Evolutionary conservation across 2,329 filamentous ascomycete species (phyloP).

Genomic region (Leptodontidium sp.): DNA sequence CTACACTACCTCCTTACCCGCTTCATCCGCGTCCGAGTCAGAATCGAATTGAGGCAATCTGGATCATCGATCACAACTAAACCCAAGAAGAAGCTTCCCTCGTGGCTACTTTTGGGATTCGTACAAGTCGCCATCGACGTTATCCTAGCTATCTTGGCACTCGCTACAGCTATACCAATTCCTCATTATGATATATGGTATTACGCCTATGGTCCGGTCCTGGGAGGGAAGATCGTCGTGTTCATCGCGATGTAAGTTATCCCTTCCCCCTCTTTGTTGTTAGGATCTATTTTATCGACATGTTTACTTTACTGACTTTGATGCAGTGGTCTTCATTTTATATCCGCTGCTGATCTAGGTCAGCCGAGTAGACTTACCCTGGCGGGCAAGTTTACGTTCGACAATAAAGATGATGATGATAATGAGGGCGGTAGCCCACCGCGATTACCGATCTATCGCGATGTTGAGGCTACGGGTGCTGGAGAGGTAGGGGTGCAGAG

Average conservation of each 20-base stretch:
- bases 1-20: slow-evolving; percentile 8
- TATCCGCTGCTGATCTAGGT: slow-evolving; percentile 8
- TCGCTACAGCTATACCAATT: neutral
- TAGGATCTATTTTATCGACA: neutral
- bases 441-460: neutral
- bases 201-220: neutral
- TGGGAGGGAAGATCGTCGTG: neutral
- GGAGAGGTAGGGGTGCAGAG: slow-evolving; percentile 3
- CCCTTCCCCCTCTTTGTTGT: too few species aligned
- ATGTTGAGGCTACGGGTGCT: slow-evolving; percentile 2
- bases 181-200: neutral
- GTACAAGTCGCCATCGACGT: slow-evolving; percentile 1
- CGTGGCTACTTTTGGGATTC: neutral
- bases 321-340: neutral
- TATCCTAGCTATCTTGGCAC: neutral
- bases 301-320: neutral
- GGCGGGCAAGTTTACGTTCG: neutral
- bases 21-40: neutral
- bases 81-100: neutral
- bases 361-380: slow-evolving; percentile 6
- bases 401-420: slow-evolving; percentile 10
- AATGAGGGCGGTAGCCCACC: neutral
- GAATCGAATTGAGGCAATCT: slow-evolving; percentile 1
- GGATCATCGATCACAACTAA: slow-evolving; percentile 4
- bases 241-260: slow-evolving; percentile 8